Base-by-base conservation (phyloP, 441 rosid species). In the Eruca vesicaria region DNA sequence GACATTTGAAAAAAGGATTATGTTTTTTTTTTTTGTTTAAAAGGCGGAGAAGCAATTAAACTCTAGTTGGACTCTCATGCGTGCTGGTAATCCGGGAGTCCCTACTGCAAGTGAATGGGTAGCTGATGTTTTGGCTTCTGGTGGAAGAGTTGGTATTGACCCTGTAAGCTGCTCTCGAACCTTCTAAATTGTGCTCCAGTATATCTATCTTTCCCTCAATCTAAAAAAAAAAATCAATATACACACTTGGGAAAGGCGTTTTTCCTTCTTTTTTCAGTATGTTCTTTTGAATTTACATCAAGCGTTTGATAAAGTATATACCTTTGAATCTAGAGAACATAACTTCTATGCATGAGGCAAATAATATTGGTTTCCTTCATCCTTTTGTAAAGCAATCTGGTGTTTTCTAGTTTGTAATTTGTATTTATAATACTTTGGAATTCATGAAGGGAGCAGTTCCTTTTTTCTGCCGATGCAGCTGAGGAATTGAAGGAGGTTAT, bases 401-500 rank as follows among this genome's bases (percentile, higher is more conserved):
- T 43, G 16, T 18, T 48, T 29, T 2, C n/a, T 35, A 60, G 64
- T 60, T n/a, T 66, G 53, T 66, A 41, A 12, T 67, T 41, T 55
- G 32, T 78, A 68, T 73, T 73, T 68, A 68, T 65, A 15, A 68
- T 68, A 63, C 50, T 71, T 84, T 84, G 85, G 82, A 78, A 81
- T 52, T 81, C 80, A 78, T 91, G 95, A 93, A 93, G 98, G 93
- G 90, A 86, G 86, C 97, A 93, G 99, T 96, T 96, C 84, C 98
- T 96, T 71, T 91, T 96, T 82, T 93, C 99, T 58, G 90, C 83
- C 74, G 97, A 89, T 87, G 91, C 94, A 71, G 95, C 97, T 48
- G 99, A 91, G 84, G 99, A 96, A 82, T 71, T 96, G 88, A 89
- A 87, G 89, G 95, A 89, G 72, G 83, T 82, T 43, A 86, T 93